Evolutionary conservation across 441 rosid species (phyloP).

Genomic region (Bruguiera hainesii): DNA sequence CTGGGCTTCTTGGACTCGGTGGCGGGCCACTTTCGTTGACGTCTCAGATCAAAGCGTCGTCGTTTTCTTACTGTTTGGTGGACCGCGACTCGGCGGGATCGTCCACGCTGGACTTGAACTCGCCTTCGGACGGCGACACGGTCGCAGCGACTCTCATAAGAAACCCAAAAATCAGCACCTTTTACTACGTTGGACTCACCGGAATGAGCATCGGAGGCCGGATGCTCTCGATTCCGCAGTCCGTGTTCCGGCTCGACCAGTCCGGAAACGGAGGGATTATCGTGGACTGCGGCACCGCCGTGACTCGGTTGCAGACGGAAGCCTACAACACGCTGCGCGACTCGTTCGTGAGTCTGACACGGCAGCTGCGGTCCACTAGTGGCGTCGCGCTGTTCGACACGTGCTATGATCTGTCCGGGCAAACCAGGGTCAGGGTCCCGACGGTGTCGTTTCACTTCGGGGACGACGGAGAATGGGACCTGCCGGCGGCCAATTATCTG

Average conservation of each 20-base stretch:
- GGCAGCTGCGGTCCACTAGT: conserved; percentile 39
- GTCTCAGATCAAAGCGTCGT: conserved; percentile 56
- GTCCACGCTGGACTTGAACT: conserved; percentile 60
- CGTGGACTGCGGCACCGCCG: conserved; percentile 90
- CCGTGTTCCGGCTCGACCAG: conserved; percentile 57
- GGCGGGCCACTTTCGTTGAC: conserved; percentile 78
- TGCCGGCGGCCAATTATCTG: conserved; percentile 77
- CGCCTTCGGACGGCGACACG: conserved; percentile 43
- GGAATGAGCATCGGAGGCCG: conserved; percentile 85
- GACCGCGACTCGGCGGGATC: conserved; percentile 63
- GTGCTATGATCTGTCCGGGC: conserved; percentile 72
- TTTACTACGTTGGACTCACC: conserved; percentile 66
- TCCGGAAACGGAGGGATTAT: conserved; percentile 82
- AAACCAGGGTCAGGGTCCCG: conserved; percentile 75
- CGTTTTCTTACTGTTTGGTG: conserved; percentile 77
- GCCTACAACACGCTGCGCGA: conserved; percentile 71
- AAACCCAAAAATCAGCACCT: conserved; percentile 79
- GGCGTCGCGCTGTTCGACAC: conserved; percentile 89
- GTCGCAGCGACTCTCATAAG: conserved; percentile 51
- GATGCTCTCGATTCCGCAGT: conserved; percentile 54
- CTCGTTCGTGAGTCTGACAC: conserved; percentile 55
- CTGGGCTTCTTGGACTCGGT: conserved; percentile 80
- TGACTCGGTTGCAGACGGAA: conserved; percentile 63
- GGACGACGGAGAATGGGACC: conserved; percentile 55
- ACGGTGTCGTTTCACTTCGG: conserved; percentile 73